phyloP scores from a whole-genome alignment of 495 filamentous ascomycete genomes.

The Aspergillus haitiensis region DNA sequence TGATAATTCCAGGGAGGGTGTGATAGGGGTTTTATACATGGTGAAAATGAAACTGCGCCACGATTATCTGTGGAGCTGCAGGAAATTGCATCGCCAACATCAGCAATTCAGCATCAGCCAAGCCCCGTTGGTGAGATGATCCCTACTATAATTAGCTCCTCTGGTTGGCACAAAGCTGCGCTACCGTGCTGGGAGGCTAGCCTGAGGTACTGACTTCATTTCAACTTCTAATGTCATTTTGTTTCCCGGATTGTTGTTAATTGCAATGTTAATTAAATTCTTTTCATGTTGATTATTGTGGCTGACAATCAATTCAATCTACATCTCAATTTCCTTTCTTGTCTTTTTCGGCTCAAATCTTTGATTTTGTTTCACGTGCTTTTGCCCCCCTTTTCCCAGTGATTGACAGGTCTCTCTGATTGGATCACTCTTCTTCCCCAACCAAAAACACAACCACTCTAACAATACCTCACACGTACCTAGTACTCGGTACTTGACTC shows the following conservation, averaged over 20 bases:
- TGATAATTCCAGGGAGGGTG: not conserved
- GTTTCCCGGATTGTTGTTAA: no score
- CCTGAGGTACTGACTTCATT: no score
- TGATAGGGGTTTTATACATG: not conserved
- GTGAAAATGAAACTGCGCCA: not conserved
- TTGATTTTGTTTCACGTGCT: no score
- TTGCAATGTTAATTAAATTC: not conserved
- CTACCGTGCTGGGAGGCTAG: no score
- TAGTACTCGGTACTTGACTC: no score
- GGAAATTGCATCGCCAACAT: conserved; percentile 1
- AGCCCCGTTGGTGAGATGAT: not conserved
- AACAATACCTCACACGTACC: no score
- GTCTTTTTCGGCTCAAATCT: not conserved
- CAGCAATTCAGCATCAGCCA: not conserved
- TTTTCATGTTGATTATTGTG: not conserved
- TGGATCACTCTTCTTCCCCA: no score
- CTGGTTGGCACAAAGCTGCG: not conserved
- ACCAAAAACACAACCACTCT: no score
- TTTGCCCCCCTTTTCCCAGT: no score
- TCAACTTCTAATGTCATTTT: no score
- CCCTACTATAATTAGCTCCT: not conserved
- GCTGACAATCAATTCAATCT: not conserved
- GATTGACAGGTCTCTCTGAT: no score
- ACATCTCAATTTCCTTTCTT: not conserved
- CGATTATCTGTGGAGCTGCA: not conserved